Percentiles rank a stretch among this genome's conserved stretches.
Conservation (phyloP, 768 basidiomycete genomes). For the Sporobolomyces phaffii region DNA sequence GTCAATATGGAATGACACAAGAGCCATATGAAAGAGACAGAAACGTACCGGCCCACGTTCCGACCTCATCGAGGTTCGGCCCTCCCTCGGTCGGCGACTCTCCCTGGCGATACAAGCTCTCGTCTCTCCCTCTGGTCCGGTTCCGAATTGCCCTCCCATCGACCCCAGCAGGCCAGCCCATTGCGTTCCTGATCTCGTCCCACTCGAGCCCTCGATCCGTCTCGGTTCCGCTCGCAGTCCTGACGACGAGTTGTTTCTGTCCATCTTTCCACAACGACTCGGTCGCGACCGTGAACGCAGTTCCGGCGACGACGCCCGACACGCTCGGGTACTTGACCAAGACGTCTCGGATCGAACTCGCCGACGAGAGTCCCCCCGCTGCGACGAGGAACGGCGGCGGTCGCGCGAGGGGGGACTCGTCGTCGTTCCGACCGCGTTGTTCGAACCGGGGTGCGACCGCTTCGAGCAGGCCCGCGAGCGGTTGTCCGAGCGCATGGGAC, state of each 20-base stretch:
- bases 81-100: constrained; percentile 49
- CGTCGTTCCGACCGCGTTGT: no score
- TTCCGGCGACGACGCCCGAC: constrained; percentile 64
- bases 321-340: constrained; percentile 59
- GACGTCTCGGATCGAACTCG: constrained; percentile 60
- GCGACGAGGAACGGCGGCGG: constrained; percentile 49
- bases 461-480: constrained; percentile 42
- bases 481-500: constrained; percentile 51
- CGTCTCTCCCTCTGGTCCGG: constrained; percentile 58
- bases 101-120: constrained; percentile 52
- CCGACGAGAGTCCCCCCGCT: constrained; percentile 66
- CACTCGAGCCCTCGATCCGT: constrained; percentile 62
- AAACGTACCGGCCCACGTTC: constrained; percentile 60
- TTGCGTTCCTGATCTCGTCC: constrained; percentile 53
- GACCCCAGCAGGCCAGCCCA: constrained; percentile 50
- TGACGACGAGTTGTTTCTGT: constrained; percentile 56
- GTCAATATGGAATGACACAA: no score
- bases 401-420: no score
- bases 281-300: constrained; percentile 64
- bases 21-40: neutral
- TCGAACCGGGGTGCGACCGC: constrained; percentile 1
- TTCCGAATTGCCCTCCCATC: constrained; percentile 60
- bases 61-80: constrained; percentile 53
- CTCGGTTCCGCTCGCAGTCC: constrained; percentile 1
- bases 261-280: constrained; percentile 58